These are phyloP conservation scores for Debaryomyces nepalensis DNA, from an alignment of 1,139 yeast genomes.

Conservation along the genomic window DNA sequence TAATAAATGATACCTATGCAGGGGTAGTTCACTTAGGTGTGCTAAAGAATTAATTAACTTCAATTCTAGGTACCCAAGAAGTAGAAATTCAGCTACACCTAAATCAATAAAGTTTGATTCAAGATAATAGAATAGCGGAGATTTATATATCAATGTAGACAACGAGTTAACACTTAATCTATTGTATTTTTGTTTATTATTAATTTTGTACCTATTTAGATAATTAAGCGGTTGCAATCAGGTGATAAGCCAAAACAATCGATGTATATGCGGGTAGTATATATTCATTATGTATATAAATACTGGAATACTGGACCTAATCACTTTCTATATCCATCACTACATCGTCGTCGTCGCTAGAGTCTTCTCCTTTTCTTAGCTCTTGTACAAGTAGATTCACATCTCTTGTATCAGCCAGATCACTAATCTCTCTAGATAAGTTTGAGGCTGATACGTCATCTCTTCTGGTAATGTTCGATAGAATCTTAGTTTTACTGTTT, in stretches of 20 bases:
- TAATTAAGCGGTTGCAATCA: constrained; percentile 11
- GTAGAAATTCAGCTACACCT: neutral
- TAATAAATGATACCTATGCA: constrained; percentile 1
- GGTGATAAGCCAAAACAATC: constrained; percentile 7
- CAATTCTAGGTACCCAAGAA: neutral
- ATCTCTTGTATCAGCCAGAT: constrained; percentile 23
- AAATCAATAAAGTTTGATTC: neutral
- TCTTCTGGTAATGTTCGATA: constrained; percentile 2
- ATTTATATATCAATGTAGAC: neutral
- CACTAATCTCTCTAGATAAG: constrained; percentile 14
- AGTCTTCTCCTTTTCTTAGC: constrained; percentile 55
- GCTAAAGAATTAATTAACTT: neutral
- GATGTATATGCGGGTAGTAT: neutral
- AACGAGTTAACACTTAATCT: neutral
- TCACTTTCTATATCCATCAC: constrained; percentile 71
- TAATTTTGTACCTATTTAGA: constrained; percentile 12
- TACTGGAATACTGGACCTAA: too few species aligned
- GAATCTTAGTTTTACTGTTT: constrained; percentile 21
- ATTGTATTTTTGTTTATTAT: constrained; percentile 7
- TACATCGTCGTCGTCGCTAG: constrained; percentile 63
- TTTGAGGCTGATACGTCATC: constrained; percentile 6
- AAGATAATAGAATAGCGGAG: neutral
- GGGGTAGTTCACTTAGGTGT: constrained; percentile 4
- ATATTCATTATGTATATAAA: neutral
- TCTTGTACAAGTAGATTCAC: constrained; percentile 42